These are phyloP conservation scores for Gracilaria caudata DNA, from an alignment of 23 red algal species.

Conservation along the genomic window DNA sequence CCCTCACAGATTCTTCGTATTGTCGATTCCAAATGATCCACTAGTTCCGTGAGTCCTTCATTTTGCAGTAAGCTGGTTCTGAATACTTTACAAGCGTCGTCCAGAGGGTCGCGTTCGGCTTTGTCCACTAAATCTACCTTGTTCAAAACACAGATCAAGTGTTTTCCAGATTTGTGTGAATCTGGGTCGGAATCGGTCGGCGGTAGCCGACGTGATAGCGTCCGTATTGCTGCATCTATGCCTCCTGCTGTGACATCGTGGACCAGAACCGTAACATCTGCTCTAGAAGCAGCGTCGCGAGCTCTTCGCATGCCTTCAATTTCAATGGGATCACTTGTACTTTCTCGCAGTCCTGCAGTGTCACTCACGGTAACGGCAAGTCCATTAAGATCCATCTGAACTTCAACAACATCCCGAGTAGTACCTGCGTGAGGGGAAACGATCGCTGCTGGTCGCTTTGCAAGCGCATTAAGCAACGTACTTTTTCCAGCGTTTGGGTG, in stretches of 20 bases:
- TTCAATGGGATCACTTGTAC: conserved; percentile 66
- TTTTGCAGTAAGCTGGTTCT: conserved; percentile 41
- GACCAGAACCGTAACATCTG: conserved; percentile 80
- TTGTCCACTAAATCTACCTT: conserved; percentile 57
- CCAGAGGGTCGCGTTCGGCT: background rate
- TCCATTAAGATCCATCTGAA: conserved; percentile 77
- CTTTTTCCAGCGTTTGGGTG: conserved; percentile 91
- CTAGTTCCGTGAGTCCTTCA: conserved; percentile 58
- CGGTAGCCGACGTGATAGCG: background rate
- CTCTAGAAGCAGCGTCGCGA: conserved; percentile 41
- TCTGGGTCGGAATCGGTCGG: conserved; percentile 8
- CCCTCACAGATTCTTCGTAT: conserved; percentile 35
- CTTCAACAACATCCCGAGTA: conserved; percentile 93
- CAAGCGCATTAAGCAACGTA: conserved; percentile 86
- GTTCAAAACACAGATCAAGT: conserved; percentile 65
- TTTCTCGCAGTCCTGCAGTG: conserved; percentile 82
- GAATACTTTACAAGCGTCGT: conserved; percentile 34
- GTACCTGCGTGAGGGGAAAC: conserved; percentile 87
- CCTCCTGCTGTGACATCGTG: conserved; percentile 61
- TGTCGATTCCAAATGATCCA: conserved; percentile 31
- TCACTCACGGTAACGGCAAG: conserved; percentile 78
- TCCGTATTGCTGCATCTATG: conserved; percentile 38
- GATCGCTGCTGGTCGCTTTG: conserved; percentile 80
- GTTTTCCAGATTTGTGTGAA: background rate
- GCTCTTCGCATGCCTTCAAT: conserved; percentile 85